Evolutionary conservation across 2,329 filamentous ascomycete genomes (phyloP).

Genomic region (Chaetomiaceae sp.): DNA sequence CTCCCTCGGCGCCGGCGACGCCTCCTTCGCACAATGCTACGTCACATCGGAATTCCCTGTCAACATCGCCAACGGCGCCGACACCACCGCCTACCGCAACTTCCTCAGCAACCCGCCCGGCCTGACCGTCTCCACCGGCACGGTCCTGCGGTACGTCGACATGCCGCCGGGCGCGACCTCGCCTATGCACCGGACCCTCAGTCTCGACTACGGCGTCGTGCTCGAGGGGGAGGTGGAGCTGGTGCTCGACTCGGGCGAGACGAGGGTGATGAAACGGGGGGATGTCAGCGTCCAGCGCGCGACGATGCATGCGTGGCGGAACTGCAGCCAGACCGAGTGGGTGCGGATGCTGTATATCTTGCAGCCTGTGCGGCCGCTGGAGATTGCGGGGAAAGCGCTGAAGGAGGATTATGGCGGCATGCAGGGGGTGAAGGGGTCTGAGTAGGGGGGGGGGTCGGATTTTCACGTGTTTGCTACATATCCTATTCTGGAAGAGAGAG

Average conservation of each 20-base stretch:
- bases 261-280: conserved; percentile 38
- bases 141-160: conserved; percentile 8
- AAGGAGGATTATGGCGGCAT: conserved; percentile 6
- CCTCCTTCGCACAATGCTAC: not conserved
- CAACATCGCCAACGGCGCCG: conserved; percentile 1
- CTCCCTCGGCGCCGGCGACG: not conserved
- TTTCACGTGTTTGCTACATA: too few relatives aligned
- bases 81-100: not conserved
- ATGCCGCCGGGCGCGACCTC: conserved; percentile 2
- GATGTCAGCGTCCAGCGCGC: conserved; percentile 47
- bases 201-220: conserved; percentile 39
- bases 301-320: conserved; percentile 43
- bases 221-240: conserved; percentile 47
- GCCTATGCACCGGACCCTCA: conserved; percentile 21
- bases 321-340: conserved; percentile 38
- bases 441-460: not conserved
- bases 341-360: conserved; percentile 37
- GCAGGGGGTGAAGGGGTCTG: conserved; percentile 5
- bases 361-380: conserved; percentile 21
- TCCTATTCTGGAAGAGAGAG: too few relatives aligned
- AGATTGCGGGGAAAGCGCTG: not conserved
- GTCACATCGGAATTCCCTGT: not conserved
- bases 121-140: not conserved
- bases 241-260: conserved; percentile 44
- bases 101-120: conserved; percentile 3